Evolutionary conservation across 139 green algal species (phyloP).

Genomic region (Chloropicon primus): DNA sequence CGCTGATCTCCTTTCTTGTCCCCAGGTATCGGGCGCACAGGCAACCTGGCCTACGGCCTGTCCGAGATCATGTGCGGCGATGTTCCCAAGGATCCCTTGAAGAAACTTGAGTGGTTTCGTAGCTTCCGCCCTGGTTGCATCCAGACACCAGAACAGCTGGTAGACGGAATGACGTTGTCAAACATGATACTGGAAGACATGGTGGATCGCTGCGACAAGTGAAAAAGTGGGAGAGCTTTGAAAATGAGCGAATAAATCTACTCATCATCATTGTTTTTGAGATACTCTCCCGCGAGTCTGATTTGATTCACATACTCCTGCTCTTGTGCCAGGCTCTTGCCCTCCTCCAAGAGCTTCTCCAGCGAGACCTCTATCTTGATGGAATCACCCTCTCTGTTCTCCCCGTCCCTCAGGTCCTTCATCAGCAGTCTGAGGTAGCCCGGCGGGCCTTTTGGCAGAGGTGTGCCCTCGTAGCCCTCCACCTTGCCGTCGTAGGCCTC

Average conservation of each 20-base stretch:
- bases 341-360: neutral
- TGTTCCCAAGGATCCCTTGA: neutral
- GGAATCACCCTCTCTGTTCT: neutral
- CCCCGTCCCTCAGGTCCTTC: neutral
- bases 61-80: slow-evolving; percentile 1
- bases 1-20: no score
- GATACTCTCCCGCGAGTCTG: neutral
- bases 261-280: no score
- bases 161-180: slow-evolving; percentile 1
- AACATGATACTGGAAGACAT: slow-evolving; percentile 1
- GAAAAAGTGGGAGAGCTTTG: slow-evolving; percentile 18
- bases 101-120: slow-evolving; percentile 2
- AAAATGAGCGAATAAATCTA: no score
- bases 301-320: neutral
- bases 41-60: slow-evolving; percentile 6
- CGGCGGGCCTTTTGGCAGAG: neutral
- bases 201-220: neutral
- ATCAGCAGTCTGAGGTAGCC: neutral
- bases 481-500: neutral
- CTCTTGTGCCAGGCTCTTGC: neutral
- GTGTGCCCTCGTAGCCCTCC: neutral
- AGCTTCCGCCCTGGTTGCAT: neutral
- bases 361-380: neutral
- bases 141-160: slow-evolving; percentile 5
- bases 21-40: slow-evolving; percentile 4